phyloP scores from a whole-genome alignment of 228 moss, liverwort and hornwort genomes.

The Sphagnum fallax region DNA sequence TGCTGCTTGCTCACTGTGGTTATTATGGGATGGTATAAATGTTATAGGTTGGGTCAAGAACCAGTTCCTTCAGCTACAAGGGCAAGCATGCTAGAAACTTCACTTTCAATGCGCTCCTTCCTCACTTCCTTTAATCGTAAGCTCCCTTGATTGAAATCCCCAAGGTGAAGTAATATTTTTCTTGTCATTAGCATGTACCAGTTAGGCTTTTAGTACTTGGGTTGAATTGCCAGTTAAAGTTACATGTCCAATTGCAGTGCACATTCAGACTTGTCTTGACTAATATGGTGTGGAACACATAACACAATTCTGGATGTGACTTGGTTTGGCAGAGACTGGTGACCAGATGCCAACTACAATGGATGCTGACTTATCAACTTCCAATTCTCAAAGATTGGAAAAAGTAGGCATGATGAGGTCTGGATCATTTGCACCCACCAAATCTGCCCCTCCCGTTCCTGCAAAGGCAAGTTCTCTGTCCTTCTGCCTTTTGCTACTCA shows the following conservation, averaged over 20 bases:
- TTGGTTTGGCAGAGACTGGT: not conserved
- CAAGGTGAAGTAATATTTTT: not conserved
- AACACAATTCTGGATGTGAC: not conserved
- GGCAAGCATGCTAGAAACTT: constrained; percentile 39
- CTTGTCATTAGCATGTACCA: not conserved
- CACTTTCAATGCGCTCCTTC: constrained; percentile 52
- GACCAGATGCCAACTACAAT: not conserved
- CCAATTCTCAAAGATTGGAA: not conserved
- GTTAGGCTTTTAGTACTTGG: not conserved
- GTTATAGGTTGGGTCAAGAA: not conserved
- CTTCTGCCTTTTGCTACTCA: not conserved
- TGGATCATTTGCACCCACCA: not conserved
- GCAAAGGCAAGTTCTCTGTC: not conserved
- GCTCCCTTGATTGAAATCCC: constrained; percentile 1
- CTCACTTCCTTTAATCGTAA: constrained; percentile 39
- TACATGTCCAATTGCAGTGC: not conserved
- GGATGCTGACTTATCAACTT: not conserved
- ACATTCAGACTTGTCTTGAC: too few relatives aligned
- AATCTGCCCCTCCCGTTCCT: not conserved
- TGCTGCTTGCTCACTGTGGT: not conserved
- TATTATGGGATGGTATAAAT: not conserved
- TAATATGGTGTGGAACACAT: too few relatives aligned
- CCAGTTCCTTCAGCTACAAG: constrained; percentile 29
- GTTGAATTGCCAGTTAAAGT: not conserved
- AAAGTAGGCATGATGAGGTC: not conserved